Evolutionary conservation across 2,329 filamentous ascomycete species (phyloP).

Genomic region (Gyromitra esculenta): DNA sequence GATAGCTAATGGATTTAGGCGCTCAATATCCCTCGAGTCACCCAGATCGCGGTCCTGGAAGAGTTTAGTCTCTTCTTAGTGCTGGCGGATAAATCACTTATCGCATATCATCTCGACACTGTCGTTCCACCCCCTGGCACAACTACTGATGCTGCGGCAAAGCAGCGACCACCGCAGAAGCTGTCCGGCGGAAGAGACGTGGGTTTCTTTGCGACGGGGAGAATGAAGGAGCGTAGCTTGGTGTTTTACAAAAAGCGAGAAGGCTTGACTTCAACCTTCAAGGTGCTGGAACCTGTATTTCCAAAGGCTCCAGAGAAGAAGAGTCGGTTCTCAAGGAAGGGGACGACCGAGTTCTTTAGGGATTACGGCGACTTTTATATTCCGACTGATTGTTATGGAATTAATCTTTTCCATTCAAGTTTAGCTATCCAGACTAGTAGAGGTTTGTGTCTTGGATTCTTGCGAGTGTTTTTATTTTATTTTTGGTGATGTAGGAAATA

Average conservation of each 20-base stretch:
- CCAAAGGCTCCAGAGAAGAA: conserved; percentile 90
- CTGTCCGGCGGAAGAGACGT: conserved; percentile 88
- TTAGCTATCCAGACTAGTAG: conserved; percentile 90
- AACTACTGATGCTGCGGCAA: conserved; percentile 49
- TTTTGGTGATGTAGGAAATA: background rate
- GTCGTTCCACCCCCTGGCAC: conserved; percentile 66
- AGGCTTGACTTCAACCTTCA: conserved; percentile 91
- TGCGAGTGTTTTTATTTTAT: background rate
- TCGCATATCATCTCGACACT: conserved; percentile 92
- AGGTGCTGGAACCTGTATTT: conserved; percentile 93
- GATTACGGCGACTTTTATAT: conserved; percentile 99
- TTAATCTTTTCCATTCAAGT: conserved; percentile 95
- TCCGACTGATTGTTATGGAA: conserved; percentile 89
- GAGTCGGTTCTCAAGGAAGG: conserved; percentile 72
- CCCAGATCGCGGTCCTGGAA: conserved; percentile 92
- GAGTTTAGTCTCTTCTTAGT: conserved; percentile 94
- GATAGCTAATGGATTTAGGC: conserved; percentile 65
- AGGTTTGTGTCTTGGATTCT: conserved; percentile 64
- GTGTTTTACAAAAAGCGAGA: conserved; percentile 98
- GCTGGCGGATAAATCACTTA: conserved; percentile 88
- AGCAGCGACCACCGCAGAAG: conserved; percentile 85
- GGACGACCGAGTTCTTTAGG: conserved; percentile 92
- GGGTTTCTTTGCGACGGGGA: conserved; percentile 92
- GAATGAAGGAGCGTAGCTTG: conserved; percentile 95
- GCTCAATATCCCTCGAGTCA: conserved; percentile 79